A percentile compares a stretch with the other conserved stretches of the same genome.
Conservation (phyloP, 2,329 filamentous ascomycete genomes). For the Juglanconis oblonga region DNA sequence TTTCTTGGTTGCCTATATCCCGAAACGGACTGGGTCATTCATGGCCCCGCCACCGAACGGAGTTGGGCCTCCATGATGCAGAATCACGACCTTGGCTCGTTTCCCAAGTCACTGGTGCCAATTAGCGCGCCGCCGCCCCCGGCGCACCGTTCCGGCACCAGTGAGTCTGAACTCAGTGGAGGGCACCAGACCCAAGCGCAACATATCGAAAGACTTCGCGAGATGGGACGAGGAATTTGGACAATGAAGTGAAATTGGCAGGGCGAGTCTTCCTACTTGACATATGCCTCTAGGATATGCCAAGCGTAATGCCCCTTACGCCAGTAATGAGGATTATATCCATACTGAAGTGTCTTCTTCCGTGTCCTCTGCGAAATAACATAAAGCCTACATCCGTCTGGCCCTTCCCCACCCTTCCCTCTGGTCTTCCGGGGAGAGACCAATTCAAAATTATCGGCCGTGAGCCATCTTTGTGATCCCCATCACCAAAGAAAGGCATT, state of each 20-base stretch:
- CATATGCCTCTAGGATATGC: constrained; percentile 2
- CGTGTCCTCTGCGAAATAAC: constrained; percentile 1
- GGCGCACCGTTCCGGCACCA: too few relatives aligned
- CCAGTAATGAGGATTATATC: constrained; percentile 6
- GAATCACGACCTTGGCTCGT: too few relatives aligned
- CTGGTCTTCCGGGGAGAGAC: background rate
- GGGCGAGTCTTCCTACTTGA: background rate
- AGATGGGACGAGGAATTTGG: background rate
- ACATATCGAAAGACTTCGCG: background rate
- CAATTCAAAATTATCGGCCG: constrained; percentile 22
- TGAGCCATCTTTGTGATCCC: constrained; percentile 28
- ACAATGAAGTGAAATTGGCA: constrained; percentile 2
- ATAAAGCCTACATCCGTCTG: background rate
- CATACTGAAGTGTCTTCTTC: constrained; percentile 11
- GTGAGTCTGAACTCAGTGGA: background rate
- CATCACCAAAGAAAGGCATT: constrained; percentile 30
- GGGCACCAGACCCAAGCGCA: background rate
- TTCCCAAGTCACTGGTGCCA: too few relatives aligned
- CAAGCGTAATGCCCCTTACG: constrained; percentile 9
- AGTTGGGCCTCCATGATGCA: too few relatives aligned
- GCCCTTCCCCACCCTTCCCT: background rate
- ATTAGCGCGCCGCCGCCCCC: too few relatives aligned
- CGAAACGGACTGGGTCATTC: too few relatives aligned
- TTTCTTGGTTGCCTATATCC: too few relatives aligned
- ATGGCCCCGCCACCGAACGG: too few relatives aligned